Base-by-base conservation (phyloP, 2,329 filamentous ascomycete genomes). In the Trichoderma gracile region DNA sequence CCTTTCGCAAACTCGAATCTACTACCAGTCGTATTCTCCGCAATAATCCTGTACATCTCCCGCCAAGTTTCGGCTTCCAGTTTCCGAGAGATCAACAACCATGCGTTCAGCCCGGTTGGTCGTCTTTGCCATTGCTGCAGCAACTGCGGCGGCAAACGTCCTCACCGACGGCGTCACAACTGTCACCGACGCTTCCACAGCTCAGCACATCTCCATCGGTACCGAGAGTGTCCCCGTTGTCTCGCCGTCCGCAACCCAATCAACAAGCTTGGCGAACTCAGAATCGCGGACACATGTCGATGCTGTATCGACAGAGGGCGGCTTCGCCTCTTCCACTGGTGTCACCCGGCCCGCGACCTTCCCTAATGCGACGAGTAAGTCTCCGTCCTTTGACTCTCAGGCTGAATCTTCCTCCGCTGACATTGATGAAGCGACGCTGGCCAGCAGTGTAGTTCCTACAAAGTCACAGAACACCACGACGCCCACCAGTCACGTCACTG, bases 401-500 rank as follows among this genome's bases (percentile, higher is more conserved):
- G 9, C n/a, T n/a, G 38, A 25, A 42, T 3, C 21, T 19, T 19
- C 17, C 27, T 21, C 25, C 33, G 46, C 56, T 65, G 49, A 65
- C 63, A 17, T 43, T 43, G 42, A 61, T 43, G 30, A 43, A 65
- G 63, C 63, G 9, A 60, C 63, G 2, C 42, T 65, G 27, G 30
- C 55, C 23, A 49, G 47, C 57, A 52, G 64, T 25, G 49, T 53
- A 42, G 64, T 19, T 46, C 58, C 64, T 38, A 65, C 64, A 40
- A 53, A 57, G 25, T 50, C 67, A 19, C 67, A 71, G 66, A 74
- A 74, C 62, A 68, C 69, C 19, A 73, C 74, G 43, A 70, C 71
- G 23, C 68, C 65, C n/a, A 62, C 71, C 47, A 65, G 72, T 27
- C 69, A 71, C 43, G 71, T 73, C 19, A 73, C 74, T 14, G 75